Base-by-base conservation (phyloP, 768 basidiomycete species). In the Russula brevipes region DNA sequence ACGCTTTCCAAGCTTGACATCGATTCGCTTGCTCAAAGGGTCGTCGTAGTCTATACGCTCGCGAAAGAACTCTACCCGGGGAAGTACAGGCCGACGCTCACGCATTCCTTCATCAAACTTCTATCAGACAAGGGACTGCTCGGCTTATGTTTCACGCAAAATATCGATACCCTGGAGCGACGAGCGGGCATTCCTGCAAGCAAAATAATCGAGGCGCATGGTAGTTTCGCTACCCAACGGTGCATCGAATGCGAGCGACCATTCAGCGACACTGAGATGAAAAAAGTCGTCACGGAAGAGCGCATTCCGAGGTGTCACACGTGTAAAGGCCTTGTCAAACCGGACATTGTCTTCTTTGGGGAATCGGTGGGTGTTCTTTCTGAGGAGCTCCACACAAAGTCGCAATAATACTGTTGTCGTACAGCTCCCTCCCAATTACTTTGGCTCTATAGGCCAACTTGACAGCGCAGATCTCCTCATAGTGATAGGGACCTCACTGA, bases 301-400 rank as follows among this genome's bases (percentile, higher is more conserved):
- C 73, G 82, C 64, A 84, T 91, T 14, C 85, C 94, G 5, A 79
- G 76, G 53, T 98, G 96, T 71, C 70, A 78, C 39, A 59, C 69
- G 24, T 94, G 93, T 66, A 77, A 76, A 1, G 92, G 91, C 0
- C 77, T 91, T 44, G 86, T 94, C 16, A 94, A 95, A 73, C 93
- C 93, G n/a, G 90, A 96, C 70, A 96, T 96, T 47, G 91, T 96
- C 12, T 95, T 96, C 75, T 95, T 96, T 69, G 93, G 94, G 30
- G 89, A 93, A 75, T 71, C 80, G 42, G 86, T 89, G 70, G 38
- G 85, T 76, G 17, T 30, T n/a, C 14, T 60, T 17, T 0, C 42
- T 17, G n/a, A 30, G 17, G 17, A 31, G 2, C 14, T 16, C 24
- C n/a, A 24, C 36, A 38, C 5, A 16, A 17, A 16, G 2, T 31